These are phyloP conservation scores for Septoria linicola DNA, from an alignment of 2,329 filamentous ascomycete species.

Conservation along the genomic window DNA sequence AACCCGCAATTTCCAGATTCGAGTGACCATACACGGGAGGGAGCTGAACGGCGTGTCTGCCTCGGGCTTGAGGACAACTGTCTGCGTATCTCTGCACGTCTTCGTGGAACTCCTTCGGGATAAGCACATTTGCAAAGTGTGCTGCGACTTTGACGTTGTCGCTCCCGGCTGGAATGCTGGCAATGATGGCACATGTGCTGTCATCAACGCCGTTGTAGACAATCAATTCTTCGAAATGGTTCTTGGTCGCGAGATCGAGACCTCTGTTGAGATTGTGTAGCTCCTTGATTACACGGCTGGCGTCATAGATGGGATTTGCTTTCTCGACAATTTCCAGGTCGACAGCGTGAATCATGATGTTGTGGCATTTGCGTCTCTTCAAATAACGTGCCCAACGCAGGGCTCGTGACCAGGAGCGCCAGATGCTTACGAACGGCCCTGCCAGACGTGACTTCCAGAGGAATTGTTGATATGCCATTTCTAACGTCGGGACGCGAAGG, in stretches of 20 bases:
- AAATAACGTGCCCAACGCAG: conserved; percentile 11
- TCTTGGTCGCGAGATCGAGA: conserved; percentile 1
- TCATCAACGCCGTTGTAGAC: conserved; percentile 3
- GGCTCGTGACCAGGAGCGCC: conserved; percentile 10
- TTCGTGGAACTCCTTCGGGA: neutral
- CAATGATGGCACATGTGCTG: neutral
- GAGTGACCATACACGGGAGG: neutral
- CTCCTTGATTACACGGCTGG: neutral
- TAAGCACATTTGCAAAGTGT: conserved; percentile 6
- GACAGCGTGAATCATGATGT: conserved; percentile 6
- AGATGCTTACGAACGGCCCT: conserved; percentile 11
- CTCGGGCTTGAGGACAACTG: neutral
- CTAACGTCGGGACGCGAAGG: neutral
- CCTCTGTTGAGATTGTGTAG: neutral
- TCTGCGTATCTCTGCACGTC: neutral
- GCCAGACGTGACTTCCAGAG: conserved; percentile 12
- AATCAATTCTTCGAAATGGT: conserved; percentile 8
- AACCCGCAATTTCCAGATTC: too few relatives aligned
- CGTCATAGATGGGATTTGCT: conserved; percentile 3
- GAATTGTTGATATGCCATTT: conserved; percentile 10
- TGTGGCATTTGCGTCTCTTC: neutral
- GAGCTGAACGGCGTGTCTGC: neutral
- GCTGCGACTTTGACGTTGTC: neutral
- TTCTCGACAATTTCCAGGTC: conserved; percentile 2
- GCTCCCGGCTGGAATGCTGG: conserved; percentile 5